Evolutionary conservation across 1,139 yeast species (phyloP), one percentile per base, ranked within the genome.

Genomic region (Hansenula sp.): DNA sequence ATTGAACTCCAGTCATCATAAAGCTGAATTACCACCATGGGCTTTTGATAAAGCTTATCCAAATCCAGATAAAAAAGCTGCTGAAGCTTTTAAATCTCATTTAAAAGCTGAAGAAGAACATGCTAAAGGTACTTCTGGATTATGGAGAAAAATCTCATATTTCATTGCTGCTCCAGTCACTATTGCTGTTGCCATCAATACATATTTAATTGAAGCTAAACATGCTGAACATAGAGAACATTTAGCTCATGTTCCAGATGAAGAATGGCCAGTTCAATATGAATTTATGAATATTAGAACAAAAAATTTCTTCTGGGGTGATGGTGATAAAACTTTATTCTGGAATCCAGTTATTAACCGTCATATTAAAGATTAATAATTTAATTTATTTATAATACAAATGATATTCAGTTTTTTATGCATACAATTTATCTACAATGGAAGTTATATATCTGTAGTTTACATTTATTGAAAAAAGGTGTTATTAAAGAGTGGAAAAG

Each of bases 271-370:
- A 58, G 71, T 68, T 48, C 94, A 84, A 68, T 87, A 86, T 72
- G 92, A 82, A 52, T 92, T 80, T 78, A 90, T 83, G 74, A 90
- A 92, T 76, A 67, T 88, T 58, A 86, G 97, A 79, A 65, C 66
- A 61, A 82, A 79, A 68, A 83, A 85, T 64, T 85, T 77, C 78
- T 90, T 88, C 82, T 92, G 97, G 97, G 97, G 97, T 62, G 90
- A 92, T 64, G 97, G 98, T 63, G 96, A 89, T 75, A 82, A 87
- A 77, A 88, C 97, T 50, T 72, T 85, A 64, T 92, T 92, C 84
- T 92, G 98, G 98, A 89, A 88, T 74, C 73, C 85, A 44, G 85
- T 79, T 60, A 77, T 87, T 64, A 92, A 92, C 84, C 85, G 95
- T 77, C 85, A 86, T 74, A 69, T 83, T 44, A 51, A 44, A 44